Base-by-base conservation (phyloP, 495 filamentous ascomycete species). In the Pyrenopolyporus hunteri region DNA sequence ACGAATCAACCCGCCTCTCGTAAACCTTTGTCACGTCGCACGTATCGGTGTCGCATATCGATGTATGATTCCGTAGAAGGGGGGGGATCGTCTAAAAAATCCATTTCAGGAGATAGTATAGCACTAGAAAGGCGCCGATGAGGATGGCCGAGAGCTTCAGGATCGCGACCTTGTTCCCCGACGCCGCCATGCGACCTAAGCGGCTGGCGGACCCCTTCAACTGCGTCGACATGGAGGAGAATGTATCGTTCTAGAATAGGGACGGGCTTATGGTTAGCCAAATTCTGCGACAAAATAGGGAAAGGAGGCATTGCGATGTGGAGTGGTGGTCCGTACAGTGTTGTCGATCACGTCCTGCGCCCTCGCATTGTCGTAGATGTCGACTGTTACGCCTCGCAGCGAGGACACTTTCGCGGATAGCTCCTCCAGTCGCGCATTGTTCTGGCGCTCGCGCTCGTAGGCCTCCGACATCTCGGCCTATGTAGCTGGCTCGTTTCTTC, bases 391-490 rank as follows among this genome's bases (percentile, higher is more conserved):
- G 63, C 87, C 87, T 68, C 93, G 92, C 47, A 98, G 83, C 28
- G 92, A 91, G 37, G 90, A 90, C 25, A 97, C 91, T 74, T 98
- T 98, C 20, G 83, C 81, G 11, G 90, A 87, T 17, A 98, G 88
- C 67, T 95, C 92, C 66, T 92, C 87, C 45, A 98, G 89, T 71
- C 94, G 92, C 67, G 90, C 87, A 77, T 97, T 96, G 78, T 98
- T 98, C 77, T 98, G 94, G 74, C 83, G 81, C 74, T 98, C 93
- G 71, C 93, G 90, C 79, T 96, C 92, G 79, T 95, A 98, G 63
- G 92, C 86, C 74, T 96, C 93, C 26, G 92, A 92, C 93, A 97
- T 97, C 28, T 44, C 32, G n/a, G 39, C 11, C 54, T 36, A 14
- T 14, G 26, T 68, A n/a, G n/a, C 16, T 1, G 14, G 37, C 14